phyloP scores from a whole-genome alignment of 495 filamentous ascomycete genomes.

The Annulohypoxylon stygium region DNA sequence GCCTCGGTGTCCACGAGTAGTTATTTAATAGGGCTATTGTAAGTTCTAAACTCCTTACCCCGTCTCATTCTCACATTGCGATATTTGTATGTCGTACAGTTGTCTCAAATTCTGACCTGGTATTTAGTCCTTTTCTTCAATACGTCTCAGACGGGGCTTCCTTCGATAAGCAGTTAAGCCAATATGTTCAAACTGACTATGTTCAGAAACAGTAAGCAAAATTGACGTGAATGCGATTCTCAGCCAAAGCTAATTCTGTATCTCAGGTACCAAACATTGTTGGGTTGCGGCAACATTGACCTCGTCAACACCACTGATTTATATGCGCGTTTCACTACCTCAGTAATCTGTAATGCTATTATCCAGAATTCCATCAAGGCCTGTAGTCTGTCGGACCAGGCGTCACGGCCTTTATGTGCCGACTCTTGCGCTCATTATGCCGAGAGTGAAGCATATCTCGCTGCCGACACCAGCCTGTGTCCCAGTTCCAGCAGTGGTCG shows the following conservation, averaged over 20 bases:
- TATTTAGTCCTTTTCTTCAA: conserved; percentile 83
- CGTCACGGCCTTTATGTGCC: conserved; percentile 86
- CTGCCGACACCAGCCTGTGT: conserved; percentile 81
- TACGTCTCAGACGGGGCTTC: conserved; percentile 79
- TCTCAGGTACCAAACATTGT: conserved; percentile 75
- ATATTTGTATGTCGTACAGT: conserved; percentile 5
- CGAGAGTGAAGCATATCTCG: conserved; percentile 85
- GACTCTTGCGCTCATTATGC: conserved; percentile 90
- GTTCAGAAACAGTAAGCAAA: conserved; percentile 77
- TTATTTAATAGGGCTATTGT: conserved; percentile 79
- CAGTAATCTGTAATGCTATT: conserved; percentile 93
- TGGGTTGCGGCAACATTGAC: conserved; percentile 85
- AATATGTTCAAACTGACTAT: conserved; percentile 81
- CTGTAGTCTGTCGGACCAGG: conserved; percentile 72
- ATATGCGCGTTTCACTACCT: conserved; percentile 95
- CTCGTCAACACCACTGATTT: conserved; percentile 82
- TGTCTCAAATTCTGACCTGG: conserved; percentile 34
- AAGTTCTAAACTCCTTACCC: conserved; percentile 56
- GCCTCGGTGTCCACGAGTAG: conserved; percentile 84
- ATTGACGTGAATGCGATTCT: neutral
- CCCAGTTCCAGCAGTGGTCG: conserved; percentile 71
- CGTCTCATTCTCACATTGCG: neutral
- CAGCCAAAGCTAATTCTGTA: conserved; percentile 34
- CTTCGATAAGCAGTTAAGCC: conserved; percentile 81
- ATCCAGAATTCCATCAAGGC: conserved; percentile 87